Evolutionary conservation across 2,329 filamentous ascomycete genomes (phyloP).

Genomic region (Periconia digitata): DNA sequence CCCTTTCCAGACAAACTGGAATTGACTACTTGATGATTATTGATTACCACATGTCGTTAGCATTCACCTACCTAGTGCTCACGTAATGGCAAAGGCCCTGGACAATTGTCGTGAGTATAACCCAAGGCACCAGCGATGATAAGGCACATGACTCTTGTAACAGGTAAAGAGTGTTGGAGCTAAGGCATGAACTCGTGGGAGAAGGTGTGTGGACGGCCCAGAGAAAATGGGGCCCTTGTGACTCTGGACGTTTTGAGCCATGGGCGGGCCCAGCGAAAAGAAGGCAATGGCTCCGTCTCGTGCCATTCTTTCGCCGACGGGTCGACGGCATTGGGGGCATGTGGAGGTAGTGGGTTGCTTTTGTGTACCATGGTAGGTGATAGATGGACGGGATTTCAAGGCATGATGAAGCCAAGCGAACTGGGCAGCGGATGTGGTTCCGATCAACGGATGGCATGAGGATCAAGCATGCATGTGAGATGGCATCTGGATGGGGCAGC

Average conservation of each 20-base stretch:
- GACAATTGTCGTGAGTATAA: too few relatives aligned
- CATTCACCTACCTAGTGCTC: too few relatives aligned
- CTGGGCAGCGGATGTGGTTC: not conserved
- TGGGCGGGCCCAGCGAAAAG: too few relatives aligned
- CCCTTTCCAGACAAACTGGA: too few relatives aligned
- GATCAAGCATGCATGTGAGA: not conserved
- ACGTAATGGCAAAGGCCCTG: too few relatives aligned
- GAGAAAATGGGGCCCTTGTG: not conserved
- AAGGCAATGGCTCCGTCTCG: too few relatives aligned
- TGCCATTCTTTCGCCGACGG: too few relatives aligned
- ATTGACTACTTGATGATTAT: too few relatives aligned
- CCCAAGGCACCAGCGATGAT: too few relatives aligned
- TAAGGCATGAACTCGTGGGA: not conserved
- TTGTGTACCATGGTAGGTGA: not conserved
- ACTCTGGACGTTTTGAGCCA: conserved; percentile 3
- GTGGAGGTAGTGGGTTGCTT: not conserved
- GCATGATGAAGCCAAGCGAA: not conserved
- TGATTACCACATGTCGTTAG: too few relatives aligned
- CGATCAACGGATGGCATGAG: not conserved
- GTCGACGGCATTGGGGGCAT: not conserved
- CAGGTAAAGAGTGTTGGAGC: not conserved
- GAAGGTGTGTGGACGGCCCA: not conserved
- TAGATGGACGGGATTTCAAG: not conserved
- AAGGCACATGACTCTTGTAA: not conserved
- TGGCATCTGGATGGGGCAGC: not conserved